These are phyloP conservation scores for Cercospora sp. DNA, from an alignment of 2,329 filamentous ascomycete species.

Conservation along the genomic window DNA sequence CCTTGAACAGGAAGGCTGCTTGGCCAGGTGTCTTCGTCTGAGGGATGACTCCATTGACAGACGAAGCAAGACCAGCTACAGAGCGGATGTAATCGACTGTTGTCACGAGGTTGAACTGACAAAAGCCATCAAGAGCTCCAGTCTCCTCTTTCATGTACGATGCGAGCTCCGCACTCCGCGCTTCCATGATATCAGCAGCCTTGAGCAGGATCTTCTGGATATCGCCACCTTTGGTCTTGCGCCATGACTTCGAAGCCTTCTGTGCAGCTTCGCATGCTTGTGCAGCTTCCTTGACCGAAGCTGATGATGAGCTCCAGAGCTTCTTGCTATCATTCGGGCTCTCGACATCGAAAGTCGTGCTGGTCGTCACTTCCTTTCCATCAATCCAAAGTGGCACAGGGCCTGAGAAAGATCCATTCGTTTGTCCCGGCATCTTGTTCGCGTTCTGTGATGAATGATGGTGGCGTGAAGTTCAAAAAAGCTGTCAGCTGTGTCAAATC, in stretches of 20 bases:
- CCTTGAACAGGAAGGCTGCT: conserved; percentile 66
- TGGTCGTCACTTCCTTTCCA: conserved; percentile 50
- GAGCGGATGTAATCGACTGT: conserved; percentile 52
- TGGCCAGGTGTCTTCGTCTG: conserved; percentile 51
- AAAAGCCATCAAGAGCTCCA: conserved; percentile 47
- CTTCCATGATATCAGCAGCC: conserved; percentile 64
- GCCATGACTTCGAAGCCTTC: conserved; percentile 70
- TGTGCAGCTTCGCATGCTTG: conserved; percentile 62
- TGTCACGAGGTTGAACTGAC: conserved; percentile 44
- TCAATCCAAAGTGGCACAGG: conserved; percentile 50
- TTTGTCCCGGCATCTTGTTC: conserved; percentile 14
- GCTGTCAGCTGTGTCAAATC: neutral
- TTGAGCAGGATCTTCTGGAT: conserved; percentile 71
- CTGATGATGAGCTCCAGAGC: conserved; percentile 57
- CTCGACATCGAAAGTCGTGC: conserved; percentile 56
- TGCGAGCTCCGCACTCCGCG: conserved; percentile 60
- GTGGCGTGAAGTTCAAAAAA: neutral
- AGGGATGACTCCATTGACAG: conserved; percentile 53
- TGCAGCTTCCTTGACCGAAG: conserved; percentile 56
- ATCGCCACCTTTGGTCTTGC: conserved; percentile 57
- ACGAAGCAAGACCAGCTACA: conserved; percentile 52
- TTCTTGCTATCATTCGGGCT: conserved; percentile 57
- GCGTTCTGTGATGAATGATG: neutral
- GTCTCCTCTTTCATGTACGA: conserved; percentile 62
- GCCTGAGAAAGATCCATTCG: conserved; percentile 16